Evolutionary conservation across 148 eudicot genomes (phyloP).

Genomic region (Fallopia convolvulus): DNA sequence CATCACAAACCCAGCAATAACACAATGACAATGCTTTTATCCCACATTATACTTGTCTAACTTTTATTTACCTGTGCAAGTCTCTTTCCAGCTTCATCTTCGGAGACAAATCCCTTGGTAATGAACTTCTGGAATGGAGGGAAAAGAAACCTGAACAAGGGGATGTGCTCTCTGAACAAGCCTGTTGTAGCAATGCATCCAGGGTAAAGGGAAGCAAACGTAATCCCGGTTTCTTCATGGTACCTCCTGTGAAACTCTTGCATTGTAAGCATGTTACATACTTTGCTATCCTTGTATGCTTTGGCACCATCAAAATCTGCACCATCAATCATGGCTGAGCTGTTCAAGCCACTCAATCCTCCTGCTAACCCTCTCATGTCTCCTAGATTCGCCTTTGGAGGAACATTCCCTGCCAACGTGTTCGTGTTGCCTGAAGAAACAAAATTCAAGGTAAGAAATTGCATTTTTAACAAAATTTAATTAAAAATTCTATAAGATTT

Average conservation of each 20-base stretch:
- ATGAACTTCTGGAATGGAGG: constrained; percentile 84
- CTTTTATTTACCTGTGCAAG: constrained; percentile 65
- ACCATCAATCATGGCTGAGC: constrained; percentile 86
- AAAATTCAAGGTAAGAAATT: background rate
- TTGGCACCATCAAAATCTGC: constrained; percentile 89
- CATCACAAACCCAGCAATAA: constrained; percentile 71
- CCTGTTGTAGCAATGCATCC: constrained; percentile 94
- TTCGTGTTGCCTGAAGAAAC: constrained; percentile 63
- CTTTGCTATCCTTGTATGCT: constrained; percentile 93
- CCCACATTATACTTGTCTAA: background rate
- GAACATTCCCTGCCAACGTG: constrained; percentile 88
- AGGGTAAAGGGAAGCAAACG: constrained; percentile 79
- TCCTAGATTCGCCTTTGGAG: constrained; percentile 89
- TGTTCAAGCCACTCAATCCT: constrained; percentile 63
- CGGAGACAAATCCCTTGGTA: constrained; percentile 83
- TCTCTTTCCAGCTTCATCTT: constrained; percentile 75
- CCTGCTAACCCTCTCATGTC: constrained; percentile 80
- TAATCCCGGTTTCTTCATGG: constrained; percentile 76
- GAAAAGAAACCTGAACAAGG: constrained; percentile 73
- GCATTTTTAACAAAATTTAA: no score
- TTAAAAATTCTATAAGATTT: background rate
- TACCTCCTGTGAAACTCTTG: constrained; percentile 77
- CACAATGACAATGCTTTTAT: no score
- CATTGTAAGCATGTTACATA: constrained; percentile 94
- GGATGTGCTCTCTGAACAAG: constrained; percentile 73